Base-by-base conservation (phyloP, 768 basidiomycete genomes). In the Floccularia luteovirens region DNA sequence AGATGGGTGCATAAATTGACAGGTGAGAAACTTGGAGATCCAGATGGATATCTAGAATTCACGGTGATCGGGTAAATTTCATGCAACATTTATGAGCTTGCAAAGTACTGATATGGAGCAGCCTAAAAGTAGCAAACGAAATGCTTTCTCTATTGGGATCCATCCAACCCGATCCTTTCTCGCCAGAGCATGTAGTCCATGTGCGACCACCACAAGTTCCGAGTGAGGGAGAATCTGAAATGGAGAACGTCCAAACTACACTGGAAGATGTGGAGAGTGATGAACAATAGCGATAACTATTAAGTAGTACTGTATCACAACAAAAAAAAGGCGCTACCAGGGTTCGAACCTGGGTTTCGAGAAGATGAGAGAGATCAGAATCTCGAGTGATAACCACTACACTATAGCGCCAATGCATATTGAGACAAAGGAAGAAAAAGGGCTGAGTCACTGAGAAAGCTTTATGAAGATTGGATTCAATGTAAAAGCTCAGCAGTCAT, bases 61-160 rank as follows among this genome's bases (percentile, higher is more conserved):
- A 91, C 84, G 0, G 89, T 96, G 24, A 80, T 92, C 34, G 91
- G 91, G 92, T 89, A 52, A 42, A 79, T 63, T 19, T 39, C 34
- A 23, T 36, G 27, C 22, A 13, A 17, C 45, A 31, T 21, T 24
- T 10, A 8, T 17, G 12, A 12, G 6, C 19, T 23, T 38, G 7
- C 12, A 20, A 16, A 42, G 28, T 21, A 34, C 52, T 16, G 48
- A 46, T 37, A 21, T 24, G 35, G 43, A 32, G 40, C 41, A 96
- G 92, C 19, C 57, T 92, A 43, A 91, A 82, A 11, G 77, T 92
- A 24, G 90, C 90, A 23, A 93, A 96, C 53, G 85, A 93, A 54
- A 93, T 94, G 90, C 63, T 96, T 14, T 93, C 90, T 2, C 62
- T 96, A 10, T 70, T 88, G 22, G 91, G 91, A 6, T 91, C 90